Percentiles rank a stretch among this genome's conserved stretches.
phyloP scores from a whole-genome alignment of 2,329 filamentous ascomycete genomes.

The Neophaeococcomyces mojaviensis region DNA sequence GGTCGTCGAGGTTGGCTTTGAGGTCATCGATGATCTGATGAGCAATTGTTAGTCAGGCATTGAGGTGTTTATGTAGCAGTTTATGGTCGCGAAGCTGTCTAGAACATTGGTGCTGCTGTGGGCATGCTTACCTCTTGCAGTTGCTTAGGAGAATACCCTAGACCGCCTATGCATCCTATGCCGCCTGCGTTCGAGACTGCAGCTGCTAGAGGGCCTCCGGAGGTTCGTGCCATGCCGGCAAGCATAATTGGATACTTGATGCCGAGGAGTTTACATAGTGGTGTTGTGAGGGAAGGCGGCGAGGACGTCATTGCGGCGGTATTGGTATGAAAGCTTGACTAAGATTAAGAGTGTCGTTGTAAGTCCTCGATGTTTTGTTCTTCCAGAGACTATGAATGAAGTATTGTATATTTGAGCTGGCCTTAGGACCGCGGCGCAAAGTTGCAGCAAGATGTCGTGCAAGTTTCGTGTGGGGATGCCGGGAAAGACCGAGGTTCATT shows the following conservation, averaged over 20 bases:
- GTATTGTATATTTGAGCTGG: background rate
- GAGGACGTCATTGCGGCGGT: slow-evolving; percentile 19
- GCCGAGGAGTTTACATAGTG: slow-evolving; percentile 67
- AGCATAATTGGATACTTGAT: slow-evolving; percentile 87
- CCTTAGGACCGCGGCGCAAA: background rate
- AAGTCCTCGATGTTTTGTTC: too few species aligned
- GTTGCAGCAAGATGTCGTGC: background rate
- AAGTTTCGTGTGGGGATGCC: background rate
- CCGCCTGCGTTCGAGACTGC: slow-evolving; percentile 85
- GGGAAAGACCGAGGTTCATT: background rate
- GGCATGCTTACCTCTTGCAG: slow-evolving; percentile 47
- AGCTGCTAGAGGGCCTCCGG: slow-evolving; percentile 68
- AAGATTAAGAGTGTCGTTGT: too few species aligned
- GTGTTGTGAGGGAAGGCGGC: slow-evolving; percentile 58
- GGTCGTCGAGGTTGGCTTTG: slow-evolving; percentile 61
- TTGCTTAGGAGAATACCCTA: slow-evolving; percentile 65
- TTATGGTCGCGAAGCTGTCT: background rate
- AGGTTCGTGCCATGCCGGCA: slow-evolving; percentile 87
- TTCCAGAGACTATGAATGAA: background rate
- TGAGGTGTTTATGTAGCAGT: background rate
- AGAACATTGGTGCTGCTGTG: too few species aligned
- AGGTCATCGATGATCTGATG: slow-evolving; percentile 77
- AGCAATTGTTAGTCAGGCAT: slow-evolving; percentile 42
- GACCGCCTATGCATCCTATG: slow-evolving; percentile 55
- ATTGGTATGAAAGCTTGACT: too few species aligned